Conservation (phyloP, 345 rosid genomes). For the Lenwebbia sp. region DNA sequence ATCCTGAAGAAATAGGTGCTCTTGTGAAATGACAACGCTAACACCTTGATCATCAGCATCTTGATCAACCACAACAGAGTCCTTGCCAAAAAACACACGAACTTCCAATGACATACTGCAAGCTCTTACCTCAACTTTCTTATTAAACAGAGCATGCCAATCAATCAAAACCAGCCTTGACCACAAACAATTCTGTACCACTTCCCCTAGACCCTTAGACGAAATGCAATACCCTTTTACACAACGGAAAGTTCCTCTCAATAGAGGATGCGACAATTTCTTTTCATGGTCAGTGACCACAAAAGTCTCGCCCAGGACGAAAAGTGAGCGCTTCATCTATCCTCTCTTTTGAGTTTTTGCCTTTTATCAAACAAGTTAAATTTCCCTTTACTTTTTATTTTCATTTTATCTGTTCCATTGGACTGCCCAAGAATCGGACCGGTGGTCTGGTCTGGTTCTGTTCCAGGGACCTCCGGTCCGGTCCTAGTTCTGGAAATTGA, state of each 20-base stretch:
- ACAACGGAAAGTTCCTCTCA: conserved; percentile 56
- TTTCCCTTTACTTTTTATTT: no score
- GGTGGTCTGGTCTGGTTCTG: no score
- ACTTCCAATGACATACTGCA: conserved; percentile 38
- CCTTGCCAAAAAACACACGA: conserved; percentile 42
- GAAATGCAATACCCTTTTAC: conserved; percentile 66
- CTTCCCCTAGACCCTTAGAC: conserved; percentile 57
- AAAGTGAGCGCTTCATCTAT: no score
- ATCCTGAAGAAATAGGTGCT: conserved; percentile 81
- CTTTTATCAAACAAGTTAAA: no score
- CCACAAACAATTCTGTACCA: conserved; percentile 82
- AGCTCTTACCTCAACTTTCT: conserved; percentile 28
- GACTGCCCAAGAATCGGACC: no score
- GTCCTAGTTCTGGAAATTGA: no score
- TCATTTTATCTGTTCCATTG: no score
- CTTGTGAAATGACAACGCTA: conserved; percentile 78
- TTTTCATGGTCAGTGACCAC: neutral
- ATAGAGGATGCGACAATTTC: conserved; percentile 48
- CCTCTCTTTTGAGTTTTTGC: no score
- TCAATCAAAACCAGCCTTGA: conserved; percentile 53
- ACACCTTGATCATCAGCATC: conserved; percentile 62
- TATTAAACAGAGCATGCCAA: conserved; percentile 58
- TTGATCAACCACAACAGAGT: conserved; percentile 61
- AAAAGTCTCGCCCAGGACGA: no score
- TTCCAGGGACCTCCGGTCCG: no score